A percentile compares a stretch with the other conserved stretches of the same genome.
Evolutionary conservation across 306 rosid genomes (phyloP).

Genomic region (Oemleria cerasiformis): DNA sequence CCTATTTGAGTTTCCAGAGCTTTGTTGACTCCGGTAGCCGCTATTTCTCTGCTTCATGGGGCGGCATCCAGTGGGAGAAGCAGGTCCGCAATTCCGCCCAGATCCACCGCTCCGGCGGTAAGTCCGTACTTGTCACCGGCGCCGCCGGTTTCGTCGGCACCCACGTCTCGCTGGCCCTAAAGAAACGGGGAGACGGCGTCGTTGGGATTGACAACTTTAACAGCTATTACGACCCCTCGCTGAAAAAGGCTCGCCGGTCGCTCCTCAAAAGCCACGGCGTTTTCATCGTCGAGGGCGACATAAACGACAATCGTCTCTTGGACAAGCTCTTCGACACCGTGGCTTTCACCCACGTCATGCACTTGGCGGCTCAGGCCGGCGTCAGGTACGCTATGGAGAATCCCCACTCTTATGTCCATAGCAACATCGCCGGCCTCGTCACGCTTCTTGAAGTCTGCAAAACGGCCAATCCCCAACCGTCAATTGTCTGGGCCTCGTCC

Average conservation of each 20-base stretch:
- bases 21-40: conserved; percentile 69
- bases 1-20: conserved; percentile 72
- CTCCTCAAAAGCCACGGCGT: conserved; percentile 44
- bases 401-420: conserved; percentile 77
- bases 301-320: conserved; percentile 62
- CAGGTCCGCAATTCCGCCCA: conserved; percentile 73
- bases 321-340: conserved; percentile 77
- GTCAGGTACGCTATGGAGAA: conserved; percentile 91
- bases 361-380: conserved; percentile 92
- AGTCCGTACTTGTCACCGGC: conserved; percentile 75
- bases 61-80: conserved; percentile 91
- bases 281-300: conserved; percentile 65
- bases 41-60: conserved; percentile 77
- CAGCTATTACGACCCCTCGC: conserved; percentile 73
- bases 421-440: conserved; percentile 87
- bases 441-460: conserved; percentile 76
- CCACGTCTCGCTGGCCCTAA: conserved; percentile 72
- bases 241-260: conserved; percentile 60
- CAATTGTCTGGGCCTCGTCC: conserved; percentile 81
- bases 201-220: conserved; percentile 83
- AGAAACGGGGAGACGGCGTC: conserved; percentile 74
- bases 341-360: conserved; percentile 82
- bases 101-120: conserved; percentile 64
- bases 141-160: conserved; percentile 76
- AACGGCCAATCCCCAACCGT: conserved; percentile 69